phyloP scores from a whole-genome alignment of 495 filamentous ascomycete species.

The Darksidea phi region DNA sequence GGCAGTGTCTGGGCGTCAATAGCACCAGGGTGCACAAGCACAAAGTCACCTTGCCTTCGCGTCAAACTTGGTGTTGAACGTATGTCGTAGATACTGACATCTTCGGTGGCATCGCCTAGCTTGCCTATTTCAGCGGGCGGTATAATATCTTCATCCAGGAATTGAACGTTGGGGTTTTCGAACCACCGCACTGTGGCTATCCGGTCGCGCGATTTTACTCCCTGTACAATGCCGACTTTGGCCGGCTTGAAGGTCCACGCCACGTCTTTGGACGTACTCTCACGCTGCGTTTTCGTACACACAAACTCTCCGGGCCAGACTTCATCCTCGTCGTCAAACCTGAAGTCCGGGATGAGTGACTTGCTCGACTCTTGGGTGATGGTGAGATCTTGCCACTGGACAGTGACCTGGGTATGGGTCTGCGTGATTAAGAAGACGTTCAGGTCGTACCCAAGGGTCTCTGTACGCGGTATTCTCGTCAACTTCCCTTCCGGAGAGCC shows the following conservation, averaged over 20 bases:
- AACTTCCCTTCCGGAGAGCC: conserved; percentile 36
- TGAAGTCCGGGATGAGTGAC: conserved; percentile 49
- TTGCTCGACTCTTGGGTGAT: conserved; percentile 48
- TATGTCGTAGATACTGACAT: conserved; percentile 61
- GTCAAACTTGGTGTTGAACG: conserved; percentile 47
- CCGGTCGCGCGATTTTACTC: conserved; percentile 52
- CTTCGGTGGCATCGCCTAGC: conserved; percentile 46
- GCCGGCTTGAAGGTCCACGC: conserved; percentile 38
- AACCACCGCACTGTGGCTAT: conserved; percentile 60
- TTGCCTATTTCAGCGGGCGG: conserved; percentile 40
- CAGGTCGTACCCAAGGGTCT: conserved; percentile 57
- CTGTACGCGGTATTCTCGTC: conserved; percentile 48
- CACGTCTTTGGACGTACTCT: conserved; percentile 37
- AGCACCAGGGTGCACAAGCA: conserved; percentile 46
- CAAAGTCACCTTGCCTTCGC: conserved; percentile 51
- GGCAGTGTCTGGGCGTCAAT: neutral
- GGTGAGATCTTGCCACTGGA: conserved; percentile 61
- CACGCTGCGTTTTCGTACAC: conserved; percentile 47
- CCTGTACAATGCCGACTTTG: conserved; percentile 60
- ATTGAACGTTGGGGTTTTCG: conserved; percentile 43
- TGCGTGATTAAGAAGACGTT: conserved; percentile 54
- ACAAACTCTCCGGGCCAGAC: conserved; percentile 62
- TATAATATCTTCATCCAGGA: conserved; percentile 39
- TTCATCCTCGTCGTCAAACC: conserved; percentile 53
- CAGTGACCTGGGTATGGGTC: conserved; percentile 49